Evolutionary conservation across 441 rosid genomes (phyloP), one percentile per base, ranked within the genome.

Genomic region (Eutrema salsugineum): DNA sequence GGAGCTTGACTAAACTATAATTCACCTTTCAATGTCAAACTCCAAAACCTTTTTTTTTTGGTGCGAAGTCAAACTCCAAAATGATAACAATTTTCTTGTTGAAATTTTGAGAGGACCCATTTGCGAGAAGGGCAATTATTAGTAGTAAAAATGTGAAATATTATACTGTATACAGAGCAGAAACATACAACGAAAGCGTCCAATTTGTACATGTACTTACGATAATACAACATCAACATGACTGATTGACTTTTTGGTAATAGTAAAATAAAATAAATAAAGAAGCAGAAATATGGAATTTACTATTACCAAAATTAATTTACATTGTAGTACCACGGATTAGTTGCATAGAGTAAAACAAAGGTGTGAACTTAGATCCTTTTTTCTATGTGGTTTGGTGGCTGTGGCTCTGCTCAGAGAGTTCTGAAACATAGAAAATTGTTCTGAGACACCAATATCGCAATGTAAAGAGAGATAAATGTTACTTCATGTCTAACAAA

Each of bases 331-430:
- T 67, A 51, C 78, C 27, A 74, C 24, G 63, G 49, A 50, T 59
- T 74, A 60, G 35, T 36, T 67, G 49, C 49, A 74, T 59, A 57
- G 63, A 39, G 67, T 33, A 73, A 66, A 66, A 57, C 61, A 67
- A 51, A 67, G 68, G 73, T 74, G 78, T 74, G 69, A 74, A 74
- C 73, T 67, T 51, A 44, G 22, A 67, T 35, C 57, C 19, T 2
- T 50, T 65, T 54, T 33, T 40, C 66, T 33, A 67, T 67, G 57
- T 60, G 40, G 40, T 49, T 49, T 66, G 51, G 72, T 58, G 72
- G 62, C 72, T 60, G 14, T 68, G 27, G 67, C 61, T 39, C 10
- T 73, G 68, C 55, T 74, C 55, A 74, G 68, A 22, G 63, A 20
- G 36, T 73, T 59, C 55, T 39, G 62, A 66, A 50, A 33, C 38